Base-by-base conservation (phyloP, 73 alveolate species). In the Stentor roeselii region DNA sequence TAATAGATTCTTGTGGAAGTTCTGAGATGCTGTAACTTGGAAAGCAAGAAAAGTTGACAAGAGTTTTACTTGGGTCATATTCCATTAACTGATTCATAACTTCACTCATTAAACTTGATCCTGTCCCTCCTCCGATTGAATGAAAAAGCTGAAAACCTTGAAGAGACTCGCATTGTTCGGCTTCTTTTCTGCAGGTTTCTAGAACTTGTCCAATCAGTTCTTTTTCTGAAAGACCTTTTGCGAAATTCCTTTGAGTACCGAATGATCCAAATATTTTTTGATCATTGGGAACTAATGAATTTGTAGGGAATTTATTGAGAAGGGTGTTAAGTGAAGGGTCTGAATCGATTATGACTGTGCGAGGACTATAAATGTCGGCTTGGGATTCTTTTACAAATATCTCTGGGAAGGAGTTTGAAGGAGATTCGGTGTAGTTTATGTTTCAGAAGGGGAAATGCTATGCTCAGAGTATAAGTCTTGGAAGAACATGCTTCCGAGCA, bases 51-150 rank as follows among this genome's bases (percentile, higher is more conserved):
- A 95, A 86, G 11, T 97, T 91, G 85, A 92, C 92, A 76, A 87
- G 88, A 78, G 92, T 90, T 59, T 89, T 89, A 50, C 89, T 92
- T 15, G 92, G 93, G 83, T 95, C 94, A 75, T 84, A 83, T 83
- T 96, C 98, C 14, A 93, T 95, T 58, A 96, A 60, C 60, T 91
- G 84, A 83, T 92, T 89, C n/a, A 96, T 82, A 36, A 95, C 89
- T 82, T 85, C 90, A 60, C 96, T 86, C 4, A 98, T 98, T 59
- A 97, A 83, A 6, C 99, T 99, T 75, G 98, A 90, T 2, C 99
- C 99, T 15, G 99, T 94, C 4, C 99, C 99, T 50, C 99, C 99
- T 6, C 99, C 98, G 4, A 95, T 88, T 3, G 98, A 90, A 86
- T 97, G 99, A 21, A 93, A 67, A 60, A 97, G 87, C 84, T 91